Evolutionary conservation across 2,329 filamentous ascomycete genomes (phyloP).

Genomic region (Decorospora gaudefroyi): DNA sequence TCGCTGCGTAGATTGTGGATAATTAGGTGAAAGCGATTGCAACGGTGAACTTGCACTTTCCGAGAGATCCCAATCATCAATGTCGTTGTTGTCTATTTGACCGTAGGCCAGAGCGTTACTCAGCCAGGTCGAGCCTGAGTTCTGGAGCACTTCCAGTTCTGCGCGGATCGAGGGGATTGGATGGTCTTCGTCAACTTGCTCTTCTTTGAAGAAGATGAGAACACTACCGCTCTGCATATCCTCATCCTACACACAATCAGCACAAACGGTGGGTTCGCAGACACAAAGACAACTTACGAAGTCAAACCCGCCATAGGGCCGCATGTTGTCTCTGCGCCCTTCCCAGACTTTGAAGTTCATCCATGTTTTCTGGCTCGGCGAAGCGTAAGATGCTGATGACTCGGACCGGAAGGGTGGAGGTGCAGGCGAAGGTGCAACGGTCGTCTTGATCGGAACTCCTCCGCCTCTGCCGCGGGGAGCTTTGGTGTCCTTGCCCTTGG

Average conservation of each 20-base stretch:
- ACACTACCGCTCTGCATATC: slow-evolving; percentile 48
- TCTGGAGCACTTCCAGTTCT: slow-evolving; percentile 43
- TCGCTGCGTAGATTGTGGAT: slow-evolving; percentile 21
- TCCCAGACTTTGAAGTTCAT: slow-evolving; percentile 47
- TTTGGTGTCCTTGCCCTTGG: slow-evolving; percentile 47
- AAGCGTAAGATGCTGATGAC: slow-evolving; percentile 26
- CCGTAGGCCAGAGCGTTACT: slow-evolving; percentile 45
- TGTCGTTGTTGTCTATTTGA: slow-evolving; percentile 42
- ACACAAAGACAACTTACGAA: slow-evolving; percentile 32
- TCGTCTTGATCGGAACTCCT: slow-evolving; percentile 45
- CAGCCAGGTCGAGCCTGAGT: slow-evolving; percentile 46
- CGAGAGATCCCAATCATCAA: slow-evolving; percentile 38
- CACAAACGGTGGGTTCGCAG: background rate
- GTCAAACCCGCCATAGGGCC: slow-evolving; percentile 46
- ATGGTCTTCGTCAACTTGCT: slow-evolving; percentile 44
- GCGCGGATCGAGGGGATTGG: slow-evolving; percentile 45
- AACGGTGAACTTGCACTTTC: slow-evolving; percentile 28
- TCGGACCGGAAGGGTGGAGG: slow-evolving; percentile 32
- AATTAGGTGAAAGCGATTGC: slow-evolving; percentile 23
- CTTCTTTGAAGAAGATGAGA: slow-evolving; percentile 48
- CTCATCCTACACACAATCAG: slow-evolving; percentile 36
- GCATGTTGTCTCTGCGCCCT: slow-evolving; percentile 35
- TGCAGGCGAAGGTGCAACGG: slow-evolving; percentile 18
- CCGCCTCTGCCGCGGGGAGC: slow-evolving; percentile 48
- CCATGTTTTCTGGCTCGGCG: slow-evolving; percentile 39